Conservation (phyloP, 1,139 yeast species). For the Pichia sp. region DNA sequence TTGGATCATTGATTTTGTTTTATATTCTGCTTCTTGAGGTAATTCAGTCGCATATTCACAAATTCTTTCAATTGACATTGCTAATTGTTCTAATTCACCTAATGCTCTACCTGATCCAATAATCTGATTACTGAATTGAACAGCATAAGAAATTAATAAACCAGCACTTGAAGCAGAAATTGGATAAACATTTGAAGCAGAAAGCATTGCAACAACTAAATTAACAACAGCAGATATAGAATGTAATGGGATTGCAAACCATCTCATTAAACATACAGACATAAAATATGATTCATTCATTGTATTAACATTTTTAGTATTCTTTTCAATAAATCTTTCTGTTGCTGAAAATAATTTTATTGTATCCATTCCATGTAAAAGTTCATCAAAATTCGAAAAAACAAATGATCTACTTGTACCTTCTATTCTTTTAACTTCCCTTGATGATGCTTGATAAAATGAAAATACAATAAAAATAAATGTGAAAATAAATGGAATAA, state of each 20-base stretch:
- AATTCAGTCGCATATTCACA: constrained; percentile 64
- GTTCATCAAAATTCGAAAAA: constrained; percentile 57
- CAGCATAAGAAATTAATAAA: constrained; percentile 42
- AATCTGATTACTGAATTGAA: constrained; percentile 49
- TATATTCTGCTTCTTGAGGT: constrained; percentile 57
- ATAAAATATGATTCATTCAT: constrained; percentile 55
- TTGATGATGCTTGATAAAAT: constrained; percentile 53
- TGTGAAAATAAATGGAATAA: constrained; percentile 35
- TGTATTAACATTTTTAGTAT: constrained; percentile 36
- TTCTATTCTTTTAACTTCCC: constrained; percentile 60
- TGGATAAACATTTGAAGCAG: constrained; percentile 40
- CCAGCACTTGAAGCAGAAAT: constrained; percentile 48
- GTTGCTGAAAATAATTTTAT: constrained; percentile 44
- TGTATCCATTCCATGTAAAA: constrained; percentile 50
- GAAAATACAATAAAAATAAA: constrained; percentile 34
- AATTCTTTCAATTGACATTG: constrained; percentile 83
- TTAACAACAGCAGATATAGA: constrained; percentile 36
- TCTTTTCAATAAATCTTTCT: constrained; percentile 37
- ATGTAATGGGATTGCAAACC: constrained; percentile 52
- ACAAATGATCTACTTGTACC: constrained; percentile 58
- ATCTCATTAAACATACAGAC: constrained; percentile 51
- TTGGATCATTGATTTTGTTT: neutral
- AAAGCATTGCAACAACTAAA: constrained; percentile 39
- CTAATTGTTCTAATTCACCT: constrained; percentile 72
- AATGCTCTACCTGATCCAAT: constrained; percentile 45